A percentile compares a stretch with the other conserved stretches of the same genome.
Conservation (phyloP, 306 rosid genomes). For the Canavalia gladiata region DNA sequence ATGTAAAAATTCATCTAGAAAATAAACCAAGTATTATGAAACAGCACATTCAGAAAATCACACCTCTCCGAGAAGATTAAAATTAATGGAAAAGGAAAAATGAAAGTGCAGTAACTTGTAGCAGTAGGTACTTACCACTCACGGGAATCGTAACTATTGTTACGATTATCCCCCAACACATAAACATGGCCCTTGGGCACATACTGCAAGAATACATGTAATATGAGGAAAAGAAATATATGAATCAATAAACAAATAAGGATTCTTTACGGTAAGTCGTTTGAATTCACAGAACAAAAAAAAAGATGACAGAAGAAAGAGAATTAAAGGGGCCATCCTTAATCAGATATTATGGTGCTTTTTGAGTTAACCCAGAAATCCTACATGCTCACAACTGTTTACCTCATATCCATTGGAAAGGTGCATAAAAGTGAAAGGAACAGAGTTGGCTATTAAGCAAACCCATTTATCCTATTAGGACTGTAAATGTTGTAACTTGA, state of each 20-base stretch:
- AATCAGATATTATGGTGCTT: slow-evolving; percentile 18
- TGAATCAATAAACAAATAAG: slow-evolving; percentile 16
- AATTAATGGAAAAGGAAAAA: slow-evolving; percentile 17
- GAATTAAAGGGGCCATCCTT: background rate
- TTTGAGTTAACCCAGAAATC: background rate
- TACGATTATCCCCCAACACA: slow-evolving; percentile 94
- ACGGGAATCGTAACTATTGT: slow-evolving; percentile 85
- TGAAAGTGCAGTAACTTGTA: background rate
- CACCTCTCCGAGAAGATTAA: background rate
- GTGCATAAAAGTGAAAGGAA: slow-evolving; percentile 16
- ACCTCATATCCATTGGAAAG: slow-evolving; percentile 20
- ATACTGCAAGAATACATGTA: slow-evolving; percentile 60
- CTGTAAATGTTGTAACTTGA: background rate
- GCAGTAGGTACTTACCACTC: slow-evolving; percentile 64
- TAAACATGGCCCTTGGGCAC: slow-evolving; percentile 89
- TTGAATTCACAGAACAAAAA: slow-evolving; percentile 9
- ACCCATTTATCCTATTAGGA: slow-evolving; percentile 3
- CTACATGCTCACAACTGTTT: background rate
- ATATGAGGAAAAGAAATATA: slow-evolving; percentile 13
- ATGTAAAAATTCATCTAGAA: slow-evolving; percentile 14
- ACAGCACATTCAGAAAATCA: slow-evolving; percentile 13
- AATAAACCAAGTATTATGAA: slow-evolving; percentile 4
- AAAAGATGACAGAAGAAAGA: background rate
- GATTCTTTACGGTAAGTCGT: background rate
- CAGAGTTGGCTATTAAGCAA: slow-evolving; percentile 14